Evolutionary conservation across 139 green algal genomes (phyloP).

Genomic region (Asterochloris erici): DNA sequence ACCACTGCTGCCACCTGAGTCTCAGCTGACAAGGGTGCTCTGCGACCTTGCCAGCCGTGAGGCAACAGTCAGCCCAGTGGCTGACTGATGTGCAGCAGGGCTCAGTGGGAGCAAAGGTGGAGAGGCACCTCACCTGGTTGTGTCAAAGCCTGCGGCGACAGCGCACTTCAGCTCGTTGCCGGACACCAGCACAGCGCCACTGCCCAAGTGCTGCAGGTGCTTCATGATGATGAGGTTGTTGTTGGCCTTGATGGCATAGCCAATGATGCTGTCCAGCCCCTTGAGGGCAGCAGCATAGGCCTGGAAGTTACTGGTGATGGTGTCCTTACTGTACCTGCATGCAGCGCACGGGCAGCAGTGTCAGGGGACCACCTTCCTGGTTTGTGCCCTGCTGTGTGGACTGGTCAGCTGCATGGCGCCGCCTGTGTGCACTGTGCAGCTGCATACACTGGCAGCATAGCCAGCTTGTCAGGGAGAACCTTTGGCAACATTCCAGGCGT

Average conservation of each 20-base stretch:
- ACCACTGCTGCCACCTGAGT: background rate
- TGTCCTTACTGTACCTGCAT: constrained; percentile 67
- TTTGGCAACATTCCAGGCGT: no score
- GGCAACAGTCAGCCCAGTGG: no score
- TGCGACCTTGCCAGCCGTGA: no score
- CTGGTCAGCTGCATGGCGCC: no score
- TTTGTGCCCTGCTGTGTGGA: no score
- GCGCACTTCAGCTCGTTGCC: constrained; percentile 94
- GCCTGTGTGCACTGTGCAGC: no score
- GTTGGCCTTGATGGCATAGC: constrained; percentile 97
- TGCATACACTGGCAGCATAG: no score
- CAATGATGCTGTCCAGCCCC: constrained; percentile 85
- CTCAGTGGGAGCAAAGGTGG: background rate
- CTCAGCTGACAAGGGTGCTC: no score
- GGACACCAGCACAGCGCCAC: constrained; percentile 90
- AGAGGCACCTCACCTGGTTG: constrained; percentile 53
- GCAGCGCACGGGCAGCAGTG: no score
- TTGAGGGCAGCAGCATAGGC: constrained; percentile 82
- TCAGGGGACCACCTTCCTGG: no score
- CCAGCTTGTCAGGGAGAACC: no score
- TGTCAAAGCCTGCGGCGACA: constrained; percentile 85
- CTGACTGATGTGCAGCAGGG: background rate
- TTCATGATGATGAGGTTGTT: constrained; percentile 95
- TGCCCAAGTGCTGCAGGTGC: constrained; percentile 68
- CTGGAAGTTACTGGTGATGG: constrained; percentile 70